phyloP scores from a whole-genome alignment of 257 asterid species.

The Schizonepeta tenuifolia region DNA sequence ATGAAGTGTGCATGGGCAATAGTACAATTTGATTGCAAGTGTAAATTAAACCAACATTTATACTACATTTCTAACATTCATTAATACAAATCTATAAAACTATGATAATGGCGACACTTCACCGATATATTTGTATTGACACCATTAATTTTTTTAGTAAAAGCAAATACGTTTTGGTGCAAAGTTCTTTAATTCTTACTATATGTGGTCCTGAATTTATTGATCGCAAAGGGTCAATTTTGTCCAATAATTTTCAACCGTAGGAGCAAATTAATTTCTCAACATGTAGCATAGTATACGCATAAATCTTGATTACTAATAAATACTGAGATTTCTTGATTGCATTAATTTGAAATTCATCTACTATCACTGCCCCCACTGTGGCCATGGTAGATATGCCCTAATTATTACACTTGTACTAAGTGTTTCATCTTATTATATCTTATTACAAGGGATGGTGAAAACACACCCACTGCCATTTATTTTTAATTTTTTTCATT shows the following conservation, averaged over 20 bases:
- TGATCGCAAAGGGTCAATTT: constrained; percentile 33
- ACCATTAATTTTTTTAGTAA: constrained; percentile 35
- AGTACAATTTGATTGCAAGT: constrained; percentile 23
- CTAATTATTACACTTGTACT: constrained; percentile 33
- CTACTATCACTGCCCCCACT: constrained; percentile 39
- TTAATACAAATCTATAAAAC: constrained; percentile 35
- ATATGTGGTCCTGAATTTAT: constrained; percentile 39
- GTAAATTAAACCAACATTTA: constrained; percentile 36
- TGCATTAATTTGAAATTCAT: constrained; percentile 40
- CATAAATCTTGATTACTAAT: constrained; percentile 19
- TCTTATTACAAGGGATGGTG: constrained; percentile 26
- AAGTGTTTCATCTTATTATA: not conserved
- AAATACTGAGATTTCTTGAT: constrained; percentile 29
- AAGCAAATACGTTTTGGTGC: constrained; percentile 35
- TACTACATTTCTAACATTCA: constrained; percentile 37
- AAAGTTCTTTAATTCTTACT: constrained; percentile 40
- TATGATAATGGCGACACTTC: constrained; percentile 33
- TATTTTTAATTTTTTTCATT: not conserved
- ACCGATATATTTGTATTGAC: constrained; percentile 32
- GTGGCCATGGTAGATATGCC: constrained; percentile 37
- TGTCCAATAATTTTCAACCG: constrained; percentile 23
- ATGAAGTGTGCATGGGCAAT: not conserved
- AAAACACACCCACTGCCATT: constrained; percentile 31
- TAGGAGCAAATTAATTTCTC: not conserved
- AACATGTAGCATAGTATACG: not conserved